Conservation (phyloP, 2,329 filamentous ascomycete genomes). For the Colletotrichum melonis region DNA sequence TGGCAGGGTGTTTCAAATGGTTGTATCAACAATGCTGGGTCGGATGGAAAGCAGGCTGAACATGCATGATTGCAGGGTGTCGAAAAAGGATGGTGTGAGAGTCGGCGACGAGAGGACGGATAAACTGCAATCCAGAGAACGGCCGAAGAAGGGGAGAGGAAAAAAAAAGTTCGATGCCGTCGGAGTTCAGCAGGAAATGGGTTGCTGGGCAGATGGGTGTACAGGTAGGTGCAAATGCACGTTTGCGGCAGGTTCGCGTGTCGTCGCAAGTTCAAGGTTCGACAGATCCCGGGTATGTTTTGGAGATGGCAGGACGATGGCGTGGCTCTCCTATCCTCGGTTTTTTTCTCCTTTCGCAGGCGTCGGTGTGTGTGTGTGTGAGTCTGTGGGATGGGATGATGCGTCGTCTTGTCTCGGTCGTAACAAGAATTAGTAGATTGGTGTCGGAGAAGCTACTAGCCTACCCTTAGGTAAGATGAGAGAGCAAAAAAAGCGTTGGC, state of each 20-base stretch:
- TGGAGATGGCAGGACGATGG: background rate
- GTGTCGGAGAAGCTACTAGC: constrained; percentile 9
- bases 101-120: constrained; percentile 13
- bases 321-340: background rate
- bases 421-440: constrained; percentile 26
- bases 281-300: constrained; percentile 1
- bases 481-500: background rate
- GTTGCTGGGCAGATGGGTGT: background rate
- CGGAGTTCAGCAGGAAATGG: constrained; percentile 20
- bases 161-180: constrained; percentile 9
- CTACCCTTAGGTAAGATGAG: constrained; percentile 2
- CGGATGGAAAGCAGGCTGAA: constrained; percentile 34
- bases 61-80: constrained; percentile 38
- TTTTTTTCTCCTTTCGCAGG: background rate
- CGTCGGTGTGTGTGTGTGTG: background rate
- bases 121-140: constrained; percentile 14
- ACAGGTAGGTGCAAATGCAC: background rate
- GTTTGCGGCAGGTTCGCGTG: constrained; percentile 22
- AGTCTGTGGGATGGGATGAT: constrained; percentile 23
- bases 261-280: constrained; percentile 33
- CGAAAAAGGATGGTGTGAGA: constrained; percentile 9
- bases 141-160: background rate
- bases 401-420: constrained; percentile 24
- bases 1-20: constrained; percentile 41
- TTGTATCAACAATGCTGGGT: constrained; percentile 42